phyloP scores from a whole-genome alignment of 768 basidiomycete genomes.

The Suillus clintonianus region DNA sequence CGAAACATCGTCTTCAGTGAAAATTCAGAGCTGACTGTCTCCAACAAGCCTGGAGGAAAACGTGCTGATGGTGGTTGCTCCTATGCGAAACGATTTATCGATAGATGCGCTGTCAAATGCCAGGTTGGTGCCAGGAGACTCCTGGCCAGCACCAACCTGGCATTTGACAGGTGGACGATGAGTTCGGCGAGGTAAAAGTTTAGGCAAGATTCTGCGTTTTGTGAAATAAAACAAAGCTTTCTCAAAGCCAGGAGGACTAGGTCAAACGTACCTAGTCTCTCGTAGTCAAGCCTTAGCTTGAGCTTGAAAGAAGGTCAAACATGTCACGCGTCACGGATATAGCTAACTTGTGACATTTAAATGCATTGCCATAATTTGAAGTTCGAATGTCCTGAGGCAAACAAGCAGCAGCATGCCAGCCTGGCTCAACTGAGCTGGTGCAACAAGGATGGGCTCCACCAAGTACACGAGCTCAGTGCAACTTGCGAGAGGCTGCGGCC shows the following conservation, averaged over 20 bases:
- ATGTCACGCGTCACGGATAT: not conserved
- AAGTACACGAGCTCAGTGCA: not conserved
- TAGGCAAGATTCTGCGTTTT: not conserved
- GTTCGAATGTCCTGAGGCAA: too few species aligned
- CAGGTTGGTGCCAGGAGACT: too few species aligned
- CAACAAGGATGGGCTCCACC: not conserved
- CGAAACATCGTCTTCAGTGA: not conserved
- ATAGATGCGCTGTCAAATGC: not conserved
- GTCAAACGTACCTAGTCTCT: not conserved
- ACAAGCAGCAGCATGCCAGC: too few species aligned
- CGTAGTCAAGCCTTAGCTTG: not conserved
- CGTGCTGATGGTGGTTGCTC: slow-evolving; percentile 13
- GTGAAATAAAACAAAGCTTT: not conserved
- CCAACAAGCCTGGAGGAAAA: slow-evolving; percentile 18
- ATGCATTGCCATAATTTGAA: too few species aligned
- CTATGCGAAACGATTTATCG: not conserved
- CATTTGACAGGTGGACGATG: too few species aligned
- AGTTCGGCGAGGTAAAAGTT: not conserved
- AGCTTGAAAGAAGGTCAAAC: too few species aligned
- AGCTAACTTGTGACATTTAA: not conserved
- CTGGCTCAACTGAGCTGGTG: too few species aligned
- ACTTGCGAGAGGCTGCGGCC: not conserved
- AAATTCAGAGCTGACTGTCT: slow-evolving; percentile 2
- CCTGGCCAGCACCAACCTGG: too few species aligned
- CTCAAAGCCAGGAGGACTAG: not conserved